Conservation (phyloP, 1,284 basidiomycete species). For the Volvariella volvacea region DNA sequence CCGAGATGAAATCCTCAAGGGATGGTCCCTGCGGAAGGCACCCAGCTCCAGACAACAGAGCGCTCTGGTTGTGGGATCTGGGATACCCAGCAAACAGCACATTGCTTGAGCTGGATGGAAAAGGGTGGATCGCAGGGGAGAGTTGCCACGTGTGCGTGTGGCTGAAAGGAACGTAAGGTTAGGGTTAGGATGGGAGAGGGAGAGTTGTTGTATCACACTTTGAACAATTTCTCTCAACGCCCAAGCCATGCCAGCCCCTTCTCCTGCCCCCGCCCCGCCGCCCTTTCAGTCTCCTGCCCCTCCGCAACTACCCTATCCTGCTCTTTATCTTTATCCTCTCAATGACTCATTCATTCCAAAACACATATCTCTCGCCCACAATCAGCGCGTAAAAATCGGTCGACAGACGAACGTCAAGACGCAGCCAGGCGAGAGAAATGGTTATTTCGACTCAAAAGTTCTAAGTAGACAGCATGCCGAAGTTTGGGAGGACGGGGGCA, state of each 20-base stretch:
- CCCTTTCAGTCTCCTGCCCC: constrained; percentile 26
- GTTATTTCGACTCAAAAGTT: constrained; percentile 97
- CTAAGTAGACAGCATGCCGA: constrained; percentile 95
- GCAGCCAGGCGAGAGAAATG: constrained; percentile 90
- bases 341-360: constrained; percentile 97
- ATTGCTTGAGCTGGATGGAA: too few relatives aligned
- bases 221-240: too few relatives aligned
- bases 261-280: constrained; percentile 33
- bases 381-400: constrained; percentile 88
- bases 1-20: too few relatives aligned
- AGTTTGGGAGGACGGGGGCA: constrained; percentile 90
- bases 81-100: too few relatives aligned
- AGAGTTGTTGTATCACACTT: too few relatives aligned
- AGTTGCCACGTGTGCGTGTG: too few relatives aligned
- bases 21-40: too few relatives aligned
- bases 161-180: too few relatives aligned
- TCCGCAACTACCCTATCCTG: constrained; percentile 39
- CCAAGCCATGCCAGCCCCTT: constrained; percentile 15
- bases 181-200: too few relatives aligned
- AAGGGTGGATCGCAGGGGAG: too few relatives aligned
- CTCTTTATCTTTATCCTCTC: constrained; percentile 89
- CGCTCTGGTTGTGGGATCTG: too few relatives aligned
- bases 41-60: too few relatives aligned
- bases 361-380: constrained; percentile 80
- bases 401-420: constrained; percentile 97